These are phyloP conservation scores for Coelastrella sp. DNA, from an alignment of 139 green algal genomes.

Conservation along the genomic window DNA sequence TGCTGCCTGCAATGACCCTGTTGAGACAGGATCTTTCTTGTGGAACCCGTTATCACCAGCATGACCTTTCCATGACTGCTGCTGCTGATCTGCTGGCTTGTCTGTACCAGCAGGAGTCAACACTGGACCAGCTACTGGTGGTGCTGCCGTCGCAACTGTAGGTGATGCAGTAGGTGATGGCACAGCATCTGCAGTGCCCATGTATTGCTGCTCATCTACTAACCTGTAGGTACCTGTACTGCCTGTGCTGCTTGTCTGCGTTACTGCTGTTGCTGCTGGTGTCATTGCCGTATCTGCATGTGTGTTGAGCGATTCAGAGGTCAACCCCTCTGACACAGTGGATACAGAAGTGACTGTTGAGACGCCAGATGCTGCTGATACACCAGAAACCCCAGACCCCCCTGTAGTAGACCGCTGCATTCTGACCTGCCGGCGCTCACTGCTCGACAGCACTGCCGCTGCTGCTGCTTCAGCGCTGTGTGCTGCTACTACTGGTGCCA, in stretches of 20 bases:
- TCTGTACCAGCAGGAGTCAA: too few relatives aligned
- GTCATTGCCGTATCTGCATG: not conserved
- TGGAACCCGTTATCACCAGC: too few relatives aligned
- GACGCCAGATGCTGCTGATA: not conserved
- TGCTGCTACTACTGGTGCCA: not conserved
- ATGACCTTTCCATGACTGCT: not conserved
- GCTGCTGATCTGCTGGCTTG: too few relatives aligned
- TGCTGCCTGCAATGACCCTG: too few relatives aligned
- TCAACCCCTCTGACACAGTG: not conserved
- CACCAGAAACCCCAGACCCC: not conserved
- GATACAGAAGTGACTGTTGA: not conserved
- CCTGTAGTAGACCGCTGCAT: not conserved
- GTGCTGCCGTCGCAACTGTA: too few relatives aligned
- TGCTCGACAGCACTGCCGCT: not conserved
- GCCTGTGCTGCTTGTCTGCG: not conserved
- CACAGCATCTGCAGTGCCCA: not conserved
- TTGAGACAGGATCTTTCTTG: too few relatives aligned
- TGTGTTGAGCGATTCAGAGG: not conserved
- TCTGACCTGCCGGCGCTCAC: not conserved
- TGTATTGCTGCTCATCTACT: not conserved
- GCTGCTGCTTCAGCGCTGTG: constrained; percentile 1
- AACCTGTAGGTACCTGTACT: not conserved
- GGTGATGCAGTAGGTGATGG: too few relatives aligned
- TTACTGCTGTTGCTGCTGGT: constrained; percentile 5
- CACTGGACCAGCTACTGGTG: too few relatives aligned